Conservation (phyloP, 1,284 basidiomycete species). For the Tilletia horrida region DNA sequence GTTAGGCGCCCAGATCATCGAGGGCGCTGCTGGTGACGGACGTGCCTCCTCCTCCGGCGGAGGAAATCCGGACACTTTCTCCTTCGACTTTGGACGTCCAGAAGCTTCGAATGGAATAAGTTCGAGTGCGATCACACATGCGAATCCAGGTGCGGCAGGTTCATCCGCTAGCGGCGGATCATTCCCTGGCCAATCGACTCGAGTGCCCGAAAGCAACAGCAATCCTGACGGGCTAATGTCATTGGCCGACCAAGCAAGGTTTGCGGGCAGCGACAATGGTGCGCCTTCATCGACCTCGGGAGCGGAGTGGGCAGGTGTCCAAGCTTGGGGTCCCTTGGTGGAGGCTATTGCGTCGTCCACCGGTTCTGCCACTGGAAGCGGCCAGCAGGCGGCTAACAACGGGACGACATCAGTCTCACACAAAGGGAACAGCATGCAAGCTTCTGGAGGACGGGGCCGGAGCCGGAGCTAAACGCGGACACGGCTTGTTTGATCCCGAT, state of each 20-base stretch:
- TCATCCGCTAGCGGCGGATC: background rate
- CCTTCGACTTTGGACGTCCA: background rate
- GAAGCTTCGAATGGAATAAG: background rate
- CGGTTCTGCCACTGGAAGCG: too few species aligned
- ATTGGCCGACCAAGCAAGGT: background rate
- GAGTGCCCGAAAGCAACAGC: background rate
- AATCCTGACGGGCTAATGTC: background rate
- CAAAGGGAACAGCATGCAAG: too few species aligned
- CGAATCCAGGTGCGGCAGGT: background rate
- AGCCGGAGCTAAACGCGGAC: too few species aligned
- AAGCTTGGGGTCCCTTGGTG: conserved; percentile 9
- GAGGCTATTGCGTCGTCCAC: conserved; percentile 3
- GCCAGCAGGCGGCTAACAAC: too few species aligned
- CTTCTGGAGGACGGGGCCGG: too few species aligned
- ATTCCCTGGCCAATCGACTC: background rate
- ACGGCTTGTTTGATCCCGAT: too few species aligned
- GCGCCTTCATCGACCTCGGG: background rate
- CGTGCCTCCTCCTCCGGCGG: background rate
- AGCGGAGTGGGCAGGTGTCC: conserved; percentile 14
- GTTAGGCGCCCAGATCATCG: background rate
- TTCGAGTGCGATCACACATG: background rate
- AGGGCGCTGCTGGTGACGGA: background rate
- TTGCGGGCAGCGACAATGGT: background rate
- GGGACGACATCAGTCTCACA: too few species aligned
- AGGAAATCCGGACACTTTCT: background rate